phyloP scores from a whole-genome alignment of 257 asterid species.

The Haberlea rhodopensis region DNA sequence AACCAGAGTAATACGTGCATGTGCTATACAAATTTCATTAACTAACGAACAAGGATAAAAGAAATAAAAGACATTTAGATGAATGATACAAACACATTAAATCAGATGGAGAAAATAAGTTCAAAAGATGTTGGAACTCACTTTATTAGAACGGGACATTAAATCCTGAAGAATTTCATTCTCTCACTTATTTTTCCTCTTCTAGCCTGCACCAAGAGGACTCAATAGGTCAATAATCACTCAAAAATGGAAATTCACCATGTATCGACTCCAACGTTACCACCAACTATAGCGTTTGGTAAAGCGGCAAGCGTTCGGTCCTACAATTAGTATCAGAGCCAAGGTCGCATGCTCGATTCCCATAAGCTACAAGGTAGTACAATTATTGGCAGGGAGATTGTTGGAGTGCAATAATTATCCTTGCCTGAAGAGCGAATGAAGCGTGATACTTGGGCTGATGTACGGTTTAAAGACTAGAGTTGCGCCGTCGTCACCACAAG shows the following conservation, averaged over 20 bases:
- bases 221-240: constrained; percentile 12
- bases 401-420: too few relatives aligned
- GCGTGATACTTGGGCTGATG: too few relatives aligned
- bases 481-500: too few relatives aligned
- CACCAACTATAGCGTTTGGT: too few relatives aligned
- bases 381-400: too few relatives aligned
- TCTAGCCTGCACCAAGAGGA: constrained; percentile 53
- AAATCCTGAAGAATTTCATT: constrained; percentile 66
- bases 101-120: constrained; percentile 5
- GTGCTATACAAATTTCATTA: neutral
- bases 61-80: neutral
- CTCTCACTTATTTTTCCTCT: constrained; percentile 66
- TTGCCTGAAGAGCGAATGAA: too few relatives aligned
- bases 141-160: constrained; percentile 65
- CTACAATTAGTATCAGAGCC: too few relatives aligned
- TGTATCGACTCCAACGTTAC: neutral
- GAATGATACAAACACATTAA: neutral
- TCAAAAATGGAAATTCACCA: too few relatives aligned
- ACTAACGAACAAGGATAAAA: constrained; percentile 14
- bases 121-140: constrained; percentile 30
- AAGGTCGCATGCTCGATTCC: too few relatives aligned
- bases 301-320: too few relatives aligned
- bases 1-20: neutral
- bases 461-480: too few relatives aligned
- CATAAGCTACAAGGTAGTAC: too few relatives aligned